phyloP scores from a whole-genome alignment of 2,329 filamentous ascomycete species.

The Cladorrhinum sp. region DNA sequence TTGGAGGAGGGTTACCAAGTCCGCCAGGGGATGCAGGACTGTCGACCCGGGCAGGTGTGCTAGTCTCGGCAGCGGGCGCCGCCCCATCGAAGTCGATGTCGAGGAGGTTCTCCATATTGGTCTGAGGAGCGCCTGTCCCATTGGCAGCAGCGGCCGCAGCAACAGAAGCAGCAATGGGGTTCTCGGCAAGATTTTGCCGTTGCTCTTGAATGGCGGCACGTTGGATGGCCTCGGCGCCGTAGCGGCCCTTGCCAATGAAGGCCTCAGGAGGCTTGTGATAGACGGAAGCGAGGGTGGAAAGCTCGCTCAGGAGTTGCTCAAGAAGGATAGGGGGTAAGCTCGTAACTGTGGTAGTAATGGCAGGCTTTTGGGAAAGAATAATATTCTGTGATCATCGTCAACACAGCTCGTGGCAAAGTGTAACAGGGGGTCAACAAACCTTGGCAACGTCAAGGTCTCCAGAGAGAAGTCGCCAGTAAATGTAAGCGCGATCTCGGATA shows the following conservation, averaged over 20 bases:
- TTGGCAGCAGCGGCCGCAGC: constrained; percentile 66
- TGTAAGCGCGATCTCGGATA: constrained; percentile 91
- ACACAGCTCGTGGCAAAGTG: constrained; percentile 1
- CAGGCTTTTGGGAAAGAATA: constrained; percentile 88
- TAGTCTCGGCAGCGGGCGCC: constrained; percentile 63
- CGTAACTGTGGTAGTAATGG: constrained; percentile 91
- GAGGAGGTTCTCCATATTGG: constrained; percentile 88
- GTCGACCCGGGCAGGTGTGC: constrained; percentile 66
- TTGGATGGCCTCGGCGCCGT: constrained; percentile 90
- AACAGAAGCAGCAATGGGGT: constrained; percentile 85
- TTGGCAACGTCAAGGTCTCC: constrained; percentile 89
- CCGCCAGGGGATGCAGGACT: constrained; percentile 49
- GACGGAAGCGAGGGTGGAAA: constrained; percentile 92
- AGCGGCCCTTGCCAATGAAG: constrained; percentile 94
- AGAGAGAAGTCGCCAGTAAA: constrained; percentile 98
- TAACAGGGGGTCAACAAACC: constrained; percentile 34
- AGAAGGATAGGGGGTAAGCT: constrained; percentile 79
- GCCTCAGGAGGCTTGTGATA: constrained; percentile 98
- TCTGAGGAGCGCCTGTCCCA: constrained; percentile 51
- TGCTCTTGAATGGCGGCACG: constrained; percentile 95
- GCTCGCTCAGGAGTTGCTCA: constrained; percentile 84
- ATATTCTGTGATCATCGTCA: constrained; percentile 59
- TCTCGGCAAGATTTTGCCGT: constrained; percentile 85
- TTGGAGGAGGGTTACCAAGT: constrained; percentile 35
- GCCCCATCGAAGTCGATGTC: constrained; percentile 73